Evolutionary conservation across 139 green algal species (phyloP).

Genomic region (Closterium sp.): DNA sequence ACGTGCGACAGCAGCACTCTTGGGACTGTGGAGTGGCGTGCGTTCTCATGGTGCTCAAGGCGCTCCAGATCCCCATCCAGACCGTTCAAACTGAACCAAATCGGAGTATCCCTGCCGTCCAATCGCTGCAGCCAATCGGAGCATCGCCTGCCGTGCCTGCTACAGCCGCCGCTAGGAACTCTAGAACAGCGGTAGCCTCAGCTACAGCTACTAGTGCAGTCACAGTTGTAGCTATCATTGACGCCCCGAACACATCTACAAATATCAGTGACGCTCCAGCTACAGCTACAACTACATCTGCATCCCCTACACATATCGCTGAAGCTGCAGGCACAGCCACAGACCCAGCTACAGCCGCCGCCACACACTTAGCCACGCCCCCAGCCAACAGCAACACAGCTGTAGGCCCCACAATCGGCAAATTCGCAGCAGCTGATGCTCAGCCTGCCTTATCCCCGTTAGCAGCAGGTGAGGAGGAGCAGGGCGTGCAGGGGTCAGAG

Average conservation of each 20-base stretch:
- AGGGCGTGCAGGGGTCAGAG: neutral
- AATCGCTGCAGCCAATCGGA: neutral
- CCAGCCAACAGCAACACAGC: neutral
- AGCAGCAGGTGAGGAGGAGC: neutral
- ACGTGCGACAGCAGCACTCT: slow-evolving; percentile 65
- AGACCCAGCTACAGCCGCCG: neutral
- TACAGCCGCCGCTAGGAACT: neutral
- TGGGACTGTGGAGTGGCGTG: slow-evolving; percentile 92
- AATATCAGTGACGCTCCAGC: neutral
- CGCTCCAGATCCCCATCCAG: slow-evolving; percentile 22
- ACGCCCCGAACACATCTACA: neutral
- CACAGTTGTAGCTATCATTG: no score
- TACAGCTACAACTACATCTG: neutral
- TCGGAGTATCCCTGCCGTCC: neutral
- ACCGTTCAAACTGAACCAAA: neutral
- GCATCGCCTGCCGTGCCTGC: neutral
- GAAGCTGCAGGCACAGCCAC: neutral
- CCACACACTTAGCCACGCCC: neutral
- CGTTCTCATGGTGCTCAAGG: slow-evolving; percentile 78
- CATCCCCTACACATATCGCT: neutral
- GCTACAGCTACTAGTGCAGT: no score
- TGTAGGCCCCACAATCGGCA: neutral
- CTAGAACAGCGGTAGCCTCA: neutral
- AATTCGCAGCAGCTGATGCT: neutral
- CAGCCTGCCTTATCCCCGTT: neutral